Percentiles rank a stretch among this genome's conserved stretches.
Conservation (phyloP, 2,329 filamentous ascomycete genomes). For the Pestalotiopsis sp. region DNA sequence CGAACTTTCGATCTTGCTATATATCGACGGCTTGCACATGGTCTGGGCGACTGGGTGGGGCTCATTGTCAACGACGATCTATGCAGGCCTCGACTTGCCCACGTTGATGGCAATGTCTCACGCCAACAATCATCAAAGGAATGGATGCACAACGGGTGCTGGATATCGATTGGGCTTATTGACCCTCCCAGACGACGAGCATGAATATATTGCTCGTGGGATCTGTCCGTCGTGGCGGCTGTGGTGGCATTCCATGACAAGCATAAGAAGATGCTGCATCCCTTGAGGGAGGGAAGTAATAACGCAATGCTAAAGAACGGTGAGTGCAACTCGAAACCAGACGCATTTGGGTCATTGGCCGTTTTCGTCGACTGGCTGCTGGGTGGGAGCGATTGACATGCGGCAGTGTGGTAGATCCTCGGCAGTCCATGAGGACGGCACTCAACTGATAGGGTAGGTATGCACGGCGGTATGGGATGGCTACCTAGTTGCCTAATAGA, state of each 20-base stretch:
- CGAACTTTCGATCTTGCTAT: not conserved
- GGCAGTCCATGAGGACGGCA: not conserved
- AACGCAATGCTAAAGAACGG: not conserved
- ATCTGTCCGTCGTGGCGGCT: not conserved
- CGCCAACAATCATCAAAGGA: not conserved
- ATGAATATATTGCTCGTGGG: not conserved
- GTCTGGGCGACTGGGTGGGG: not conserved
- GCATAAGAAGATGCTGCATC: not conserved
- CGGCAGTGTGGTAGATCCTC: not conserved
- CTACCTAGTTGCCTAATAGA: conserved; percentile 21
- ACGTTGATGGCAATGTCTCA: not conserved
- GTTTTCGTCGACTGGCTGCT: not conserved
- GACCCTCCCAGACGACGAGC: not conserved
- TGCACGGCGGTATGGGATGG: not conserved
- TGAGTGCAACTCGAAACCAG: not conserved
- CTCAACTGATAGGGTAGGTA: not conserved
- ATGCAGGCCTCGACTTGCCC: not conserved
- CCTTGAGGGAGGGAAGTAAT: not conserved
- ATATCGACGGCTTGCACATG: not conserved
- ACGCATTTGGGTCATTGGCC: not conserved
- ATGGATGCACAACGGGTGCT: not conserved
- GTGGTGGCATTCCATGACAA: not conserved
- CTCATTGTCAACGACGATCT: not conserved
- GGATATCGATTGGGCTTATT: not conserved
- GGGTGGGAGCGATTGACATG: not conserved